These are phyloP conservation scores for Ambrosiella xylebori DNA, from an alignment of 2,329 filamentous ascomycete genomes.

Conservation along the genomic window DNA sequence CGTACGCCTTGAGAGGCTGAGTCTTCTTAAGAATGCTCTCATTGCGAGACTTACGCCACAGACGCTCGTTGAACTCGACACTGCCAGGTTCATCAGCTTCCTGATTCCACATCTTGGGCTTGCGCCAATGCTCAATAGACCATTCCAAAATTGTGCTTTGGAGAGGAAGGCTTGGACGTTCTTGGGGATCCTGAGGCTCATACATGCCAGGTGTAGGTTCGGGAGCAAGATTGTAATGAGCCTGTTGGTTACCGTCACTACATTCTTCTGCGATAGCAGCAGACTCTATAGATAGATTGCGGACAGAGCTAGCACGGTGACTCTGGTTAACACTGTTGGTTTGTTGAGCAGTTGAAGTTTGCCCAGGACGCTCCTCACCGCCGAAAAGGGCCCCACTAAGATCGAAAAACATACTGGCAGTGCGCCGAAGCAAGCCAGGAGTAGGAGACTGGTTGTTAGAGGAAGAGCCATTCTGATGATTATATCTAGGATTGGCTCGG, in stretches of 20 bases:
- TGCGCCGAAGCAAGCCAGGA: slow-evolving; percentile 43
- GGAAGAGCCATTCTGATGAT: slow-evolving; percentile 20
- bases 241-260: slow-evolving; percentile 46
- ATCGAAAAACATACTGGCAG: slow-evolving; percentile 45
- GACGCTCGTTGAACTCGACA: slow-evolving; percentile 83
- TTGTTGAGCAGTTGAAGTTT: slow-evolving; percentile 16
- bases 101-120: slow-evolving; percentile 93
- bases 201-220: slow-evolving; percentile 37
- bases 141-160: slow-evolving; percentile 78
- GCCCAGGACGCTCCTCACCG: slow-evolving; percentile 27
- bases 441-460: slow-evolving; percentile 30
- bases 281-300: slow-evolving; percentile 4
- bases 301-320: slow-evolving; percentile 18
- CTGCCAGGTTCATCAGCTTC: slow-evolving; percentile 94
- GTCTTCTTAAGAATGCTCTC: slow-evolving; percentile 84
- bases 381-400: slow-evolving; percentile 31
- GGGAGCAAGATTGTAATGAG: slow-evolving; percentile 58
- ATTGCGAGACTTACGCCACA: slow-evolving; percentile 86
- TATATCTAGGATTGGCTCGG: slow-evolving; percentile 17
- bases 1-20: slow-evolving; percentile 80
- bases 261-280: slow-evolving; percentile 46
- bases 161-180: slow-evolving; percentile 59
- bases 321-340: slow-evolving; percentile 14
- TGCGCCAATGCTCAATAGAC: slow-evolving; percentile 94
- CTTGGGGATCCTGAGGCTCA: slow-evolving; percentile 32